These are phyloP conservation scores for Blastobotrys illinoisensis DNA, from an alignment of 1,139 yeast genomes.

Conservation along the genomic window DNA sequence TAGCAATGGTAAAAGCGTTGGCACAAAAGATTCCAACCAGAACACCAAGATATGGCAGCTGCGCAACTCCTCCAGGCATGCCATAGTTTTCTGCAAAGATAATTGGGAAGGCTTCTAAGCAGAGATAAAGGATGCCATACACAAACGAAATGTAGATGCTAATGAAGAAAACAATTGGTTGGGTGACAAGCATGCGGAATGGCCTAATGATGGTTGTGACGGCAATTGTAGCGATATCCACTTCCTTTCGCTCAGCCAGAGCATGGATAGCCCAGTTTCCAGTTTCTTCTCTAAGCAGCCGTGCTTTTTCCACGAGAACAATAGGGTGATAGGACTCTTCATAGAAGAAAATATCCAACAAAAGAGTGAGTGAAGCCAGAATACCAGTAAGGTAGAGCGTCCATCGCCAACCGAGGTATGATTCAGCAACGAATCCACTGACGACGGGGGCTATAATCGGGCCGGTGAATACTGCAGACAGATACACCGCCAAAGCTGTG, in stretches of 20 bases:
- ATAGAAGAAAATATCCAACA: constrained; percentile 33
- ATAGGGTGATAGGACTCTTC: constrained; percentile 44
- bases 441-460: constrained; percentile 63
- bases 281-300: constrained; percentile 41
- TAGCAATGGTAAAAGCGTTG: constrained; percentile 9
- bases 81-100: constrained; percentile 60
- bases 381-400: constrained; percentile 49
- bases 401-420: constrained; percentile 53
- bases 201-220: constrained; percentile 70
- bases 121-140: constrained; percentile 74
- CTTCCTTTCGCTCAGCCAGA: constrained; percentile 64
- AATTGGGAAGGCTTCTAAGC: constrained; percentile 72
- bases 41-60: constrained; percentile 36
- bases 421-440: constrained; percentile 33
- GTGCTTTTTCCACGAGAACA: constrained; percentile 42
- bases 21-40: constrained; percentile 43
- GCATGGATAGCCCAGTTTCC: constrained; percentile 76
- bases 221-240: constrained; percentile 55
- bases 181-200: constrained; percentile 54
- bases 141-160: constrained; percentile 74
- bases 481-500: constrained; percentile 55
- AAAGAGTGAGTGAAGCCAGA: constrained; percentile 37
- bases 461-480: constrained; percentile 62
- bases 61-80: constrained; percentile 45
- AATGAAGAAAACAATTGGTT: constrained; percentile 64